These are phyloP conservation scores for Syzygium aromaticum DNA, from an alignment of 345 rosid species.

Conservation along the genomic window DNA sequence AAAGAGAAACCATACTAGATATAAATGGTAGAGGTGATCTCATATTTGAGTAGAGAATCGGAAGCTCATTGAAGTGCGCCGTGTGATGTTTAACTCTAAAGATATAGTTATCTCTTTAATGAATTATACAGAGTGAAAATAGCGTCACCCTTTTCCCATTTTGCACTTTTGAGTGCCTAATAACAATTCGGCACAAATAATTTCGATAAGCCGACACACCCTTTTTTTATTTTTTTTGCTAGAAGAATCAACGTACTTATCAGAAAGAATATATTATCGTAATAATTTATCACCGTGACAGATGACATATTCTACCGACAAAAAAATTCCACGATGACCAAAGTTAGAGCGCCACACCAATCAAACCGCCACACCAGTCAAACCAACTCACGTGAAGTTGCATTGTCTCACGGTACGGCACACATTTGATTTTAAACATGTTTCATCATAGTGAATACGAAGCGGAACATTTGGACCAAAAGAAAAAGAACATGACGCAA, in stretches of 20 bases:
- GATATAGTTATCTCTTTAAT: background rate
- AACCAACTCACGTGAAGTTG: background rate
- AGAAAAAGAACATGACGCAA: too few relatives aligned
- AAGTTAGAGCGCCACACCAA: background rate
- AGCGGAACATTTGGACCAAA: background rate
- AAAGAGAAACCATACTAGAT: background rate
- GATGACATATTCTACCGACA: background rate
- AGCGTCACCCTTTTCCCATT: background rate
- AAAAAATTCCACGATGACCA: background rate
- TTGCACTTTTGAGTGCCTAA: background rate
- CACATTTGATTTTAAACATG: background rate
- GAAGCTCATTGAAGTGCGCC: background rate
- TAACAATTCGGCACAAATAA: background rate
- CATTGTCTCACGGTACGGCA: background rate
- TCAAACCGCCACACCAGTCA: background rate
- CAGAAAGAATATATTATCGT: background rate
- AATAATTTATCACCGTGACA: background rate
- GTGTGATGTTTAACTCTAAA: background rate
- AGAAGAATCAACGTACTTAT: too few relatives aligned
- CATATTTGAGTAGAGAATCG: background rate
- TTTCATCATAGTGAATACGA: background rate
- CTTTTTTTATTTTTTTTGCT: too few relatives aligned
- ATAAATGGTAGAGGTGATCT: background rate
- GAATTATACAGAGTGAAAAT: background rate
- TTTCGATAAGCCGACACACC: background rate